Percentiles rank a stretch among this genome's conserved stretches.
Evolutionary conservation across 495 filamentous ascomycete genomes (phyloP).

Genomic region (Recurvomyces mirabilis): DNA sequence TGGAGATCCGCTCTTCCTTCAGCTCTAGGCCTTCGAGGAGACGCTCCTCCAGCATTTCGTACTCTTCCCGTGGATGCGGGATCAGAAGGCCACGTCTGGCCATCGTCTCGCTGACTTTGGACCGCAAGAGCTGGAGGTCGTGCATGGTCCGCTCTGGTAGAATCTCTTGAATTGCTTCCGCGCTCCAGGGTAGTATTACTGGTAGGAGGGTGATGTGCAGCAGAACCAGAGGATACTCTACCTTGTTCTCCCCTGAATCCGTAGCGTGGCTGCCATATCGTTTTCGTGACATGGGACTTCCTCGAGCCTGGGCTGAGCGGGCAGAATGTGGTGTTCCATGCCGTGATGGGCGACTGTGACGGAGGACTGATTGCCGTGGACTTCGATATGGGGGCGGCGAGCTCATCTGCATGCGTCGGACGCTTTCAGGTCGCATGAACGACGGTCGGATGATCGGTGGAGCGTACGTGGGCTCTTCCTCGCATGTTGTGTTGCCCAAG

Average conservation of each 20-base stretch:
- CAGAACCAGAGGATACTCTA: slow-evolving; percentile 62
- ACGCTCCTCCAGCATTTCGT: slow-evolving; percentile 82
- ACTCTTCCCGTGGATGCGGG: slow-evolving; percentile 80
- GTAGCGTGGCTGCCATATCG: neutral
- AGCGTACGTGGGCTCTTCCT: slow-evolving; percentile 23
- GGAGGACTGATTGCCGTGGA: slow-evolving; percentile 36
- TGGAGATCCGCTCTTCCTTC: slow-evolving; percentile 56
- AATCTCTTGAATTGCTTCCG: slow-evolving; percentile 39
- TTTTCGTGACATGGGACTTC: slow-evolving; percentile 7
- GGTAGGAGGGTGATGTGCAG: slow-evolving; percentile 79
- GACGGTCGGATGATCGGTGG: slow-evolving; percentile 35
- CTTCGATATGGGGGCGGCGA: slow-evolving; percentile 46
- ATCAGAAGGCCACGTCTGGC: slow-evolving; percentile 76
- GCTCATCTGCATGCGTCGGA: slow-evolving; percentile 68
- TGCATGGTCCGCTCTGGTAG: slow-evolving; percentile 50
- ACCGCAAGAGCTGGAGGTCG: slow-evolving; percentile 63
- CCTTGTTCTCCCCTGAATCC: slow-evolving; percentile 49
- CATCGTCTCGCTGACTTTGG: slow-evolving; percentile 65
- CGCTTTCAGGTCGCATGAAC: slow-evolving; percentile 62
- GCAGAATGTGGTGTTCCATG: slow-evolving; percentile 16
- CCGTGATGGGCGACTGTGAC: slow-evolving; percentile 13
- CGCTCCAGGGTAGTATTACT: slow-evolving; percentile 55
- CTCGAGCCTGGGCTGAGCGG: slow-evolving; percentile 5
- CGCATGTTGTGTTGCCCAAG: slow-evolving; percentile 8
- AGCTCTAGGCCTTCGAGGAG: slow-evolving; percentile 81